Base-by-base conservation (phyloP, 495 filamentous ascomycete species). In the Aspergillus kassunensis region DNA sequence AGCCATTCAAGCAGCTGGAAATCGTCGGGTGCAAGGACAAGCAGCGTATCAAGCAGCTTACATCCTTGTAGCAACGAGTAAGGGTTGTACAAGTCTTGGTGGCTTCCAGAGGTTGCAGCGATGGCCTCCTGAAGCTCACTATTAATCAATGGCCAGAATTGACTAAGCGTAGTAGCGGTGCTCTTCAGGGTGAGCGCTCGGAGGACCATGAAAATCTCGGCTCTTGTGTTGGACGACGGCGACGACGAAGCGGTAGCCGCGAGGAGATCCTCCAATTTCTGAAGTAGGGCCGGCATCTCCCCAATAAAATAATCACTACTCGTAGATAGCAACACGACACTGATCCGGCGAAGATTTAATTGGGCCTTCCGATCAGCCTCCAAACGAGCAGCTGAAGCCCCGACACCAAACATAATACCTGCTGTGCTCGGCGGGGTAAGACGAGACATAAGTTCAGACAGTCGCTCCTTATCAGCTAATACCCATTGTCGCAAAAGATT, bases 1-100 rank as follows among this genome's bases (percentile, higher is more conserved):
- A 97, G 80, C 93, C 93, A 99, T 72, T 96, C 90, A 48, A 90
- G 80, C 33, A 96, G 76, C 64, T 97, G 93, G 67, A 97, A 99
- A 62, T 97, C 93, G 55, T 99, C 95, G 0, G 91, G 93, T 4
- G 85, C 85, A 15, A 89, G 74, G n/a, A 88, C 81, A 21, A 99
- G 74, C 6, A 99, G 71, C 19, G 86, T 73, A 52, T 97, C 95
- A 6, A 99, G 76, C 2, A 99, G 80, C 62, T 97, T 97, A 66
- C 89, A 95, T 1, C 90, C 91, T 64, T 97, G 91, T 33, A 97
- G 74, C 20, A 96, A 71, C 10, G 85, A 81, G 20, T 78, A 70
- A 53, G 87, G 82, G 60, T 80, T 90, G 69, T 89, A 93, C 13
- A 80, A 85, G 21, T 91, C 88, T n/a, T 80, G 82, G 57, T 87